These are phyloP conservation scores for Lachnellula suecica DNA, from an alignment of 2,329 filamentous ascomycete species.

Conservation along the genomic window DNA sequence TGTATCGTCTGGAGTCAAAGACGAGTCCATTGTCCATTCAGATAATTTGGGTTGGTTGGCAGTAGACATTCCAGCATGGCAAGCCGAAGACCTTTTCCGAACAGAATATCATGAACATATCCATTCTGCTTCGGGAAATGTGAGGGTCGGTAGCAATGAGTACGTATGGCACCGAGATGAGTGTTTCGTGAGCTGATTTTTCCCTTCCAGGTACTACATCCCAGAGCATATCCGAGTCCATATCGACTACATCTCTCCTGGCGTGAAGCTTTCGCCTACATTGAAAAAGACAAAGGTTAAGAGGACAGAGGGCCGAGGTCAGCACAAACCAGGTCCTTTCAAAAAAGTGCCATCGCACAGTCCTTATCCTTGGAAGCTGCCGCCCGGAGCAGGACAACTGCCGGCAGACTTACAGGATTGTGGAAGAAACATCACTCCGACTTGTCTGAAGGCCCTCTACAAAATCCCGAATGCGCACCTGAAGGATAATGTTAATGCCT, in stretches of 20 bases:
- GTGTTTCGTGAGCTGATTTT: not conserved
- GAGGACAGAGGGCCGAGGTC: not conserved
- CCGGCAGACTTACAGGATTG: constrained; percentile 38
- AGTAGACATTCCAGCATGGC: constrained; percentile 33
- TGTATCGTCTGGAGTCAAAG: constrained; percentile 31
- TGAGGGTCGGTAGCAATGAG: constrained; percentile 35
- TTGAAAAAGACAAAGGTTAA: constrained; percentile 13
- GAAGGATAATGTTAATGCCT: constrained; percentile 42
- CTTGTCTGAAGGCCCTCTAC: constrained; percentile 55
- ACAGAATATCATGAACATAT: constrained; percentile 36
- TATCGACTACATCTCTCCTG: constrained; percentile 47
- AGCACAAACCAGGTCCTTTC: constrained; percentile 6
- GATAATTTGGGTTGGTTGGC: constrained; percentile 35
- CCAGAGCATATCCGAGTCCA: constrained; percentile 40
- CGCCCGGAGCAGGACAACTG: constrained; percentile 2
- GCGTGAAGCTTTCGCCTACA: constrained; percentile 36
- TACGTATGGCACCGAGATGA: constrained; percentile 18
- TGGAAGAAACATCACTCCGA: constrained; percentile 53
- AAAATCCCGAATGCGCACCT: constrained; percentile 40
- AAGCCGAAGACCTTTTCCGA: constrained; percentile 35
- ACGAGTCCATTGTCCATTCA: constrained; percentile 33
- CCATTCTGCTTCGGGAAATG: constrained; percentile 27
- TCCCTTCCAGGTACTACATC: constrained; percentile 35
- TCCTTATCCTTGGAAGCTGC: constrained; percentile 1
- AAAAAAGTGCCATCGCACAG: constrained; percentile 2